phyloP scores from a whole-genome alignment of 1,284 basidiomycete genomes.

The Pseudozyma flocculosa region DNA sequence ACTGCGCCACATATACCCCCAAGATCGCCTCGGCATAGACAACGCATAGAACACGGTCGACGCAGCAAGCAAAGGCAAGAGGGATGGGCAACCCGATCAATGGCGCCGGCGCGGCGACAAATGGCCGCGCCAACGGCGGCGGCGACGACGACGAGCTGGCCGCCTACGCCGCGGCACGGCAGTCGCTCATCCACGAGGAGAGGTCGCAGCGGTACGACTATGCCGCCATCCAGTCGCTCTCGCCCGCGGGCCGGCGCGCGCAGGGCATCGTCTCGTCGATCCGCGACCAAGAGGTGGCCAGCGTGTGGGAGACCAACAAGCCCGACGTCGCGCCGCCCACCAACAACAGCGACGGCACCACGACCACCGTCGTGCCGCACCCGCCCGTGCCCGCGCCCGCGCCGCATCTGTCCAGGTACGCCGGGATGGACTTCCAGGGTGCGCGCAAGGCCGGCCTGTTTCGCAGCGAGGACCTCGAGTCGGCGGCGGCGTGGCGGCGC shows the following conservation, averaged over 20 bases:
- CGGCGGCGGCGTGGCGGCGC: not conserved
- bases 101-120: no score
- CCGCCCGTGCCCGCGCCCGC: no score
- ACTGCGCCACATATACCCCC: no score
- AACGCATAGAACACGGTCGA: no score
- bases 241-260: conserved; percentile 12
- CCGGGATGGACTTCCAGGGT: conserved; percentile 31
- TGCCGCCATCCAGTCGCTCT: conserved; percentile 12
- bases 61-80: no score
- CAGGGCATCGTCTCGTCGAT: conserved; percentile 14
- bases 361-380: no score
- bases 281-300: conserved; percentile 15
- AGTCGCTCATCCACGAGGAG: conserved; percentile 16
- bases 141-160: no score
- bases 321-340: conserved; percentile 1
- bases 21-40: no score
- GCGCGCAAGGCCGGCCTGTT: conserved; percentile 20
- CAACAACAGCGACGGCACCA: no score
- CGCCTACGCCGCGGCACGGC: no score
- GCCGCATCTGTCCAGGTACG: conserved; percentile 6
- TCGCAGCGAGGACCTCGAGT: conserved; percentile 4
- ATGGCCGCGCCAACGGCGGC: no score
- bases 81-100: no score
- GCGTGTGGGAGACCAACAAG: conserved; percentile 21
- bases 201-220: conserved; percentile 29